phyloP scores from a whole-genome alignment of 192 early-diverging fungal genomes.

The Radiomyces spectabilis region DNA sequence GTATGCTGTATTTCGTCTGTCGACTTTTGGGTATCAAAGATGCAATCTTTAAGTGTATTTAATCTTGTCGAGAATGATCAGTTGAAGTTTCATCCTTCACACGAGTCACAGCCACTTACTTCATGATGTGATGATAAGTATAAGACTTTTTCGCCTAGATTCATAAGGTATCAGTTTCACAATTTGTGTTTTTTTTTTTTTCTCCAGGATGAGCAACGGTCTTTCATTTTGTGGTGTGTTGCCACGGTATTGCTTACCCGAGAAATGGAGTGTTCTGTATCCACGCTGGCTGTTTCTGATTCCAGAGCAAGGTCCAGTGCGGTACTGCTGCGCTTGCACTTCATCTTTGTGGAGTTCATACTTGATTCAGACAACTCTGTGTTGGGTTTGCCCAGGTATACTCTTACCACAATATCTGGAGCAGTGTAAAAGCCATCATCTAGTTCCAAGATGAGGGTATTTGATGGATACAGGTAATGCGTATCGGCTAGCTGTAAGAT shows the following conservation, averaged over 20 bases:
- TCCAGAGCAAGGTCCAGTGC: no score
- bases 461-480: slow-evolving; percentile 27
- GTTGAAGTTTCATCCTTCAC: no score
- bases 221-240: no score
- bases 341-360: slow-evolving; percentile 4
- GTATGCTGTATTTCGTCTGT: slow-evolving; percentile 15
- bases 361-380: neutral
- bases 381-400: no score
- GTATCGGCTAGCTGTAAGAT: neutral
- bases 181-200: no score
- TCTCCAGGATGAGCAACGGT: no score
- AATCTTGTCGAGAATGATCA: slow-evolving; percentile 4
- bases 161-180: no score
- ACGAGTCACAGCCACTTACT: no score
- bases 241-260: no score
- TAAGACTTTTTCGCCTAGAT: slow-evolving; percentile 42
- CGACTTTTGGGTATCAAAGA: slow-evolving; percentile 25
- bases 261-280: no score
- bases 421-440: slow-evolving; percentile 42
- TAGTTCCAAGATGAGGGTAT: slow-evolving; percentile 38
- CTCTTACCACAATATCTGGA: slow-evolving; percentile 31
- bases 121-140: slow-evolving; percentile 41
- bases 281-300: no score
- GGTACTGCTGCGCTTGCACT: no score
- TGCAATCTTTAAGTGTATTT: slow-evolving; percentile 24